These are phyloP conservation scores for Cyberlindnera mississippiensis DNA, from an alignment of 805 yeast genomes.

Conservation along the genomic window DNA sequence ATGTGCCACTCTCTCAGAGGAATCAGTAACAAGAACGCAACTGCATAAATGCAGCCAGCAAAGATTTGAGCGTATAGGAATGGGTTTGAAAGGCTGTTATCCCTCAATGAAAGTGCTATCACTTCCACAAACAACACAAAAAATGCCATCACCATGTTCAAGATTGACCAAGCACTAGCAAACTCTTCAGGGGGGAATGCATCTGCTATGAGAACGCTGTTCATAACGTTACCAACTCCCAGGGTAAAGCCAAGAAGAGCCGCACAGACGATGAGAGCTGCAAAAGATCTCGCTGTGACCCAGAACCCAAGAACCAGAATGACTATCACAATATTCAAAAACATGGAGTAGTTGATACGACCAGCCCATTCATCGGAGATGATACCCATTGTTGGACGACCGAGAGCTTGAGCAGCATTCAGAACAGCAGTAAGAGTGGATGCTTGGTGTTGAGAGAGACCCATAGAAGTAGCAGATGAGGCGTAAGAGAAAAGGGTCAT, in stretches of 20 bases:
- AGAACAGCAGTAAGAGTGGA: conserved; percentile 42
- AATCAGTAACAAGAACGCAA: conserved; percentile 38
- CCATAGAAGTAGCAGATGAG: conserved; percentile 45
- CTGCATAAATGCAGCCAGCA: conserved; percentile 46
- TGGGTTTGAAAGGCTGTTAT: conserved; percentile 33
- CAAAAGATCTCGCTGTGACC: conserved; percentile 39
- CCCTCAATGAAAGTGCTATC: conserved; percentile 46
- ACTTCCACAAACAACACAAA: conserved; percentile 48
- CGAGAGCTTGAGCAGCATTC: conserved; percentile 45
- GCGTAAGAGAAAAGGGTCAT: conserved; percentile 43
- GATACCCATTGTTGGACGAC: conserved; percentile 46
- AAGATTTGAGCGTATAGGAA: conserved; percentile 57
- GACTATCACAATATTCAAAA: conserved; percentile 32
- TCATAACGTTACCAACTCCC: conserved; percentile 44
- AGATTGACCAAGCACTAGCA: conserved; percentile 37
- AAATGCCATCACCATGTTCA: conserved; percentile 32
- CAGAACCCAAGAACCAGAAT: conserved; percentile 43
- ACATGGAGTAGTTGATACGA: conserved; percentile 40
- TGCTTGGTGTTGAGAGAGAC: conserved; percentile 42
- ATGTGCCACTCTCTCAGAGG: conserved; percentile 50
- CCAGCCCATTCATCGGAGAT: conserved; percentile 42
- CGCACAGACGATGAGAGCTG: conserved; percentile 37
- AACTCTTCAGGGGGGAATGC: conserved; percentile 34
- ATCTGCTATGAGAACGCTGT: conserved; percentile 39
- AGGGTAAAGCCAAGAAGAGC: conserved; percentile 40